Conservation (phyloP, 2,329 filamentous ascomycete genomes). For the Fusarium avenaceum region DNA sequence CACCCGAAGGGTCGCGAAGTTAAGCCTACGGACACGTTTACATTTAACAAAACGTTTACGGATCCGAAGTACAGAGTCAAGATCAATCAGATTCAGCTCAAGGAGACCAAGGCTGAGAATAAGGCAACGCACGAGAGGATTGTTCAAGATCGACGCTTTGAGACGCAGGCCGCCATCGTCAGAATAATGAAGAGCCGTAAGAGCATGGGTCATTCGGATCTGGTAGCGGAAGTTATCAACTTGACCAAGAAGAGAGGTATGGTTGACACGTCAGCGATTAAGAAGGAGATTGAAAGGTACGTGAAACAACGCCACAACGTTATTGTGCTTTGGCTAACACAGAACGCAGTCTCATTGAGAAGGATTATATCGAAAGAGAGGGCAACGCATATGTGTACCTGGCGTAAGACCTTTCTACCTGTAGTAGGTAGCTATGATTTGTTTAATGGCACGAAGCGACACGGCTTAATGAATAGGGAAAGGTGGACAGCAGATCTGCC, state of each 20-base stretch:
- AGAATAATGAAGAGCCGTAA: conserved; percentile 97
- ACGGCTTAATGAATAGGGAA: neutral
- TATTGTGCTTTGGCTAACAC: conserved; percentile 20
- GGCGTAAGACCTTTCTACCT: conserved; percentile 60
- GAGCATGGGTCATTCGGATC: conserved; percentile 84
- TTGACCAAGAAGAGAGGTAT: conserved; percentile 89
- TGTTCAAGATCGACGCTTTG: conserved; percentile 89
- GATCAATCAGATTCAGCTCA: conserved; percentile 98
- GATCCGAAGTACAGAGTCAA: conserved; percentile 92
- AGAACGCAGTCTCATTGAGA: conserved; percentile 81
- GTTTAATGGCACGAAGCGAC: neutral
- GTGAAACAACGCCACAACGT: conserved; percentile 52
- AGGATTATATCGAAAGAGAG: conserved; percentile 90
- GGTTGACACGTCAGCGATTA: conserved; percentile 88
- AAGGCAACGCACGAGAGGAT: conserved; percentile 93
- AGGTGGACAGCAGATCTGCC: neutral
- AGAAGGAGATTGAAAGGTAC: conserved; percentile 95
- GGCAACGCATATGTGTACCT: conserved; percentile 79
- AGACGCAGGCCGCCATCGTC: conserved; percentile 97
- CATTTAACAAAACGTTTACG: conserved; percentile 80
- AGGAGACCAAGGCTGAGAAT: conserved; percentile 96
- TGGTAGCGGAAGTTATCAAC: conserved; percentile 92
- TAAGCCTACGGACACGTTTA: conserved; percentile 82
- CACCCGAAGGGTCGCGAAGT: conserved; percentile 88
- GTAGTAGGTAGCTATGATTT: neutral